phyloP scores from a whole-genome alignment of 352 stramenopile genomes.

The Globisporangium radiosum region DNA sequence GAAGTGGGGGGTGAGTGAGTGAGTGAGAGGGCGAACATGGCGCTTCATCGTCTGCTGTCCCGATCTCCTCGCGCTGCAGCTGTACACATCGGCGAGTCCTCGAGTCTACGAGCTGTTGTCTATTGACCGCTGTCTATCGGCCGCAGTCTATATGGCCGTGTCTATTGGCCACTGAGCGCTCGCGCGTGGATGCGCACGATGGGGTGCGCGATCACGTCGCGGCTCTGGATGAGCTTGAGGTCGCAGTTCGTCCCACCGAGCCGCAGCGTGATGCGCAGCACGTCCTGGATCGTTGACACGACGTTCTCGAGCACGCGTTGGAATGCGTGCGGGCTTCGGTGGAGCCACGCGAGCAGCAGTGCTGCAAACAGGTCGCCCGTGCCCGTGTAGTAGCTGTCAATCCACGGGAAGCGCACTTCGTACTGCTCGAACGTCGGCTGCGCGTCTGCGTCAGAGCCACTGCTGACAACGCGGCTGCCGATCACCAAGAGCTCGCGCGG shows the following conservation, averaged over 20 bases:
- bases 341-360: slow-evolving; percentile 76
- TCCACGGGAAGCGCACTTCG: slow-evolving; percentile 69
- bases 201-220: slow-evolving; percentile 59
- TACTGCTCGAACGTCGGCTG: slow-evolving; percentile 53
- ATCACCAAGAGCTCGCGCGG: slow-evolving; percentile 58
- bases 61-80: neutral
- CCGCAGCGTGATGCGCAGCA: slow-evolving; percentile 58
- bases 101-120: too few relatives aligned
- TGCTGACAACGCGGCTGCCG: slow-evolving; percentile 37
- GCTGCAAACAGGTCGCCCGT: slow-evolving; percentile 80
- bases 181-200: slow-evolving; percentile 39
- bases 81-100: neutral
- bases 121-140: too few relatives aligned
- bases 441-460: neutral
- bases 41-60: neutral
- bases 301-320: slow-evolving; percentile 67
- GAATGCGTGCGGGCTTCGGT: slow-evolving; percentile 54
- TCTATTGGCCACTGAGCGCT: slow-evolving; percentile 16
- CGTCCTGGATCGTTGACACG: slow-evolving; percentile 75
- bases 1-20: neutral
- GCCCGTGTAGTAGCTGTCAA: slow-evolving; percentile 81
- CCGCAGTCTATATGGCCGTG: neutral
- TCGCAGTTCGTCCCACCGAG: slow-evolving; percentile 67
- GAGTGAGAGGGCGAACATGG: neutral
- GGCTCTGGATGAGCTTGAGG: slow-evolving; percentile 80